phyloP scores from a whole-genome alignment of 2,329 filamentous ascomycete species.

The Colletotrichum liriopes region DNA sequence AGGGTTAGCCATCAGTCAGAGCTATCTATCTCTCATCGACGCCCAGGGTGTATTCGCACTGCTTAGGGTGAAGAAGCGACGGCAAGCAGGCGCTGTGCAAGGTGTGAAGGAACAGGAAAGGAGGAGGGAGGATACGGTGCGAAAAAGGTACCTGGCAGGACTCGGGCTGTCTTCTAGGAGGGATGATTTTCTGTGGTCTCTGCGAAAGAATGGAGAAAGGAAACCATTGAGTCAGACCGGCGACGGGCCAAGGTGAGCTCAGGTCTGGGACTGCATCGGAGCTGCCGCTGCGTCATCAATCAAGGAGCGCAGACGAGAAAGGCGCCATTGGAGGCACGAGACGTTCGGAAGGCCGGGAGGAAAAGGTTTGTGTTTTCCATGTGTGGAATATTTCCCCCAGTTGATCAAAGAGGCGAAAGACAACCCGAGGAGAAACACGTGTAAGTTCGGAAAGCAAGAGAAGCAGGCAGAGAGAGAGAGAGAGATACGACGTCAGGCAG shows the following conservation, averaged over 20 bases:
- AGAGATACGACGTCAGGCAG: neutral
- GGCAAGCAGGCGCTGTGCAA: no score
- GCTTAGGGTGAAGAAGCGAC: neutral
- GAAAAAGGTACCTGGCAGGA: neutral
- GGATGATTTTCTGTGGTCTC: neutral
- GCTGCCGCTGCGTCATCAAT: constrained; percentile 3
- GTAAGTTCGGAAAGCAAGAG: neutral
- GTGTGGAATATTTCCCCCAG: neutral
- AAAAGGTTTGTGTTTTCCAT: neutral
- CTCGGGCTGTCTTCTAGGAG: neutral
- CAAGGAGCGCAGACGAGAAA: neutral
- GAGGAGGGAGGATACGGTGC: no score
- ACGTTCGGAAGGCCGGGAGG: neutral
- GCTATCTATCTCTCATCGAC: no score
- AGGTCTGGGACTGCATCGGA: neutral
- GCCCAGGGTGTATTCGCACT: neutral
- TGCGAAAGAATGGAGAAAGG: neutral
- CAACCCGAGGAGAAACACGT: neutral
- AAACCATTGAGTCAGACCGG: constrained; percentile 14
- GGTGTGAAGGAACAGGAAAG: neutral
- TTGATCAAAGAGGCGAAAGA: neutral
- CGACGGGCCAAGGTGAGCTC: neutral
- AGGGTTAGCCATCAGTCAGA: neutral
- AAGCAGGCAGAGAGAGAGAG: no score
- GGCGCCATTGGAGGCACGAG: neutral